These are phyloP conservation scores for Artemisia annua DNA, from an alignment of 129 eudicot genomes.

Conservation along the genomic window DNA sequence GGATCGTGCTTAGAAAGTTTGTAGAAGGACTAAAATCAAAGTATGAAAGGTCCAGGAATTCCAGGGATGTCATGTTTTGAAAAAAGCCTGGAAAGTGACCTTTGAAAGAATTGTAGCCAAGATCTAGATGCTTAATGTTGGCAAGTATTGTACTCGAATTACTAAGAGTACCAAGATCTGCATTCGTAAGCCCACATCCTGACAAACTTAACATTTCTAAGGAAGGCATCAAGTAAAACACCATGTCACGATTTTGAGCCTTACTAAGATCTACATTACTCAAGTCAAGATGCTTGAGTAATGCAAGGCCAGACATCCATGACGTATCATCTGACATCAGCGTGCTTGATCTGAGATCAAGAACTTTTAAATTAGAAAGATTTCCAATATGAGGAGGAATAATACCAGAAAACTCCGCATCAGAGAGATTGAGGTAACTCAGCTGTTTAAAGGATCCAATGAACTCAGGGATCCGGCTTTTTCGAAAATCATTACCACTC, in stretches of 20 bases:
- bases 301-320: no score
- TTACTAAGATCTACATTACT: no score
- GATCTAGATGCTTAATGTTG: neutral
- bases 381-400: neutral
- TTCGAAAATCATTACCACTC: no score
- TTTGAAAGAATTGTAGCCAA: neutral
- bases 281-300: no score
- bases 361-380: neutral
- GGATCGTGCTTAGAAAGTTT: neutral
- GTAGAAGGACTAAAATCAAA: neutral
- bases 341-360: no score
- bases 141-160: neutral
- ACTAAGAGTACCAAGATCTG: neutral
- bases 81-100: neutral
- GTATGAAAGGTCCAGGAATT: neutral
- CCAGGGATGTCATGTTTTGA: constrained; percentile 6
- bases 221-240: no score
- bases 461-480: no score
- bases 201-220: neutral
- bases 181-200: neutral
- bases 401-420: no score
- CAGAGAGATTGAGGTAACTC: no score
- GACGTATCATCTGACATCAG: no score
- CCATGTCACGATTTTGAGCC: no score
- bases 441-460: no score